Percentiles rank a stretch among this genome's conserved stretches.
Conservation (phyloP, 2,329 filamentous ascomycete genomes). For the Eutypella sp. region DNA sequence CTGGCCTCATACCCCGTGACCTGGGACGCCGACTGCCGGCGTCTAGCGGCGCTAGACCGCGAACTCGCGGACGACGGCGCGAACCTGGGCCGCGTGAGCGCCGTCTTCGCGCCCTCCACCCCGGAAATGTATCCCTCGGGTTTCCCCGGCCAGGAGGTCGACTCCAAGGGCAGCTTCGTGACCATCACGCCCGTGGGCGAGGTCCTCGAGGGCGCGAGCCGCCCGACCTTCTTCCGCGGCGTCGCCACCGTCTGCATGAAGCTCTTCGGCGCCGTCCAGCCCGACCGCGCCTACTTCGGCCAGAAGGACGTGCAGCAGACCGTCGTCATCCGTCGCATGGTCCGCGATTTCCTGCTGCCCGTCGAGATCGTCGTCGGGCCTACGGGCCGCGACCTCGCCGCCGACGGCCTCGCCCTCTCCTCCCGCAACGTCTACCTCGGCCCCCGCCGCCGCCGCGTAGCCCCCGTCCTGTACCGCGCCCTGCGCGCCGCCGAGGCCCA, state of each 20-base stretch:
- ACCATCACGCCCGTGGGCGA: conserved; percentile 80
- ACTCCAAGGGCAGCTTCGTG: conserved; percentile 82
- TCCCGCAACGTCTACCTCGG: conserved; percentile 94
- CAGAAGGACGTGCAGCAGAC: conserved; percentile 98
- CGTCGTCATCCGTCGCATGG: conserved; percentile 80
- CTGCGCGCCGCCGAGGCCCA: conserved; percentile 65
- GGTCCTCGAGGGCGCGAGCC: conserved; percentile 75
- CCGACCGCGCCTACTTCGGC: conserved; percentile 83
- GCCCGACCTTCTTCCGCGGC: conserved; percentile 93
- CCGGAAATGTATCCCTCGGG: conserved; percentile 83
- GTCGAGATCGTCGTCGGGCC: conserved; percentile 68
- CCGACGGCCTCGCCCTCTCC: conserved; percentile 82
- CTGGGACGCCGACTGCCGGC: conserved; percentile 70
- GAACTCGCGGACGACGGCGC: conserved; percentile 60
- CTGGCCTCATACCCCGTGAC: conserved; percentile 84
- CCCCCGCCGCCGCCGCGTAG: conserved; percentile 62
- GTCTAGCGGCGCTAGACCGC: conserved; percentile 62
- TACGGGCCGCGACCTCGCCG: conserved; percentile 74
- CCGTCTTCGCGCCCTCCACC: conserved; percentile 82
- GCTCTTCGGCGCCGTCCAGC: conserved; percentile 75
- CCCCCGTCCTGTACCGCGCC: conserved; percentile 65
- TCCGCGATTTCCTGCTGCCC: conserved; percentile 79
- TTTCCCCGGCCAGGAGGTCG: conserved; percentile 64
- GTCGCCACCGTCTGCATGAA: conserved; percentile 97
- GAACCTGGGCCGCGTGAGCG: conserved; percentile 65